Evolutionary conservation across 352 stramenopile genomes (phyloP).

Genomic region (Lagenidium sp.): DNA sequence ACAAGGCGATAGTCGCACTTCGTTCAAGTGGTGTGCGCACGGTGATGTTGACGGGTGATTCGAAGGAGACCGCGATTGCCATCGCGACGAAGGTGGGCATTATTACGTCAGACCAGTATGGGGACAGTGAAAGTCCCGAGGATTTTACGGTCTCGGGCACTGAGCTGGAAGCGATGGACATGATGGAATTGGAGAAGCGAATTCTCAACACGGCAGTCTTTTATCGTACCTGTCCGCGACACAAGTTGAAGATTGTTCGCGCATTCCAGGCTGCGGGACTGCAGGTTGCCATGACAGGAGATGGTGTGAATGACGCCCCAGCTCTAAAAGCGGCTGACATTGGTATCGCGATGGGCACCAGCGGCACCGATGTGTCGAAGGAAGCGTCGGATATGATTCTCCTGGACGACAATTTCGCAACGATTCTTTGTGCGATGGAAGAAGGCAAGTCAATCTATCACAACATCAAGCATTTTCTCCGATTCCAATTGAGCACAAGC

Average conservation of each 20-base stretch:
- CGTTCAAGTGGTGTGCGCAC: conserved; percentile 54
- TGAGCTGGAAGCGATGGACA: conserved; percentile 88
- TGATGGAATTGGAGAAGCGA: conserved; percentile 61
- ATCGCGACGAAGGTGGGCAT: conserved; percentile 94
- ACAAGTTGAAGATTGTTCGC: conserved; percentile 95
- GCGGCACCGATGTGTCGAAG: conserved; percentile 97
- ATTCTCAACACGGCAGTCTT: conserved; percentile 92
- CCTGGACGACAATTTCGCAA: conserved; percentile 96
- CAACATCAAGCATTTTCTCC: conserved; percentile 96
- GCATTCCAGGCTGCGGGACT: conserved; percentile 81
- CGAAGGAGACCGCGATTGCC: conserved; percentile 92
- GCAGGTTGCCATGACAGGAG: conserved; percentile 98
- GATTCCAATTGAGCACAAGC: conserved; percentile 96
- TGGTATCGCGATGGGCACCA: conserved; percentile 97
- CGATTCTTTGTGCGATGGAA: conserved; percentile 93
- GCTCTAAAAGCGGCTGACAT: conserved; percentile 96
- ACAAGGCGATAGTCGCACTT: conserved; percentile 50
- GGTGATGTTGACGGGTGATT: conserved; percentile 94
- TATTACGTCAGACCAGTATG: conserved; percentile 48
- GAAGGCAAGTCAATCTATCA: conserved; percentile 96
- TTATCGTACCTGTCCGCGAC: conserved; percentile 91
- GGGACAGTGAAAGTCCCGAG: conserved; percentile 21
- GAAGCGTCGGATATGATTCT: conserved; percentile 97
- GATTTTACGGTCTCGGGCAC: conserved; percentile 73
- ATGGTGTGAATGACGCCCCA: conserved; percentile 98